A percentile compares a stretch with the other conserved stretches of the same genome.
Evolutionary conservation across 2,329 filamentous ascomycete genomes (phyloP).

Genomic region (Trichoderma sp.): DNA sequence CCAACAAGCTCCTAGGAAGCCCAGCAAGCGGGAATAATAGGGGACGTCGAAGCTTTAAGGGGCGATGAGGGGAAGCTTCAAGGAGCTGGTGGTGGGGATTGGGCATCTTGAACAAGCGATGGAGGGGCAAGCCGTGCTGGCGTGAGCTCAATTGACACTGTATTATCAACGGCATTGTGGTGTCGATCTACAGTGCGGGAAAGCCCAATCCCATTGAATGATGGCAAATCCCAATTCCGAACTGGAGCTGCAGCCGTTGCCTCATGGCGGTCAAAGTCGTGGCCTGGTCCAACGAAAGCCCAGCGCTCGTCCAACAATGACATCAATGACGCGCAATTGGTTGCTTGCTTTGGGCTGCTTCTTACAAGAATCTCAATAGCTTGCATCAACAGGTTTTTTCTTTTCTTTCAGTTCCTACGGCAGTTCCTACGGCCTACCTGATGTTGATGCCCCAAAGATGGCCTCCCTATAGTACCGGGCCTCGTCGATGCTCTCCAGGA

Average conservation of each 20-base stretch:
- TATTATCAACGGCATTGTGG: background rate
- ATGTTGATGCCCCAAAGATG: slow-evolving; percentile 55
- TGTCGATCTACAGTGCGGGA: background rate
- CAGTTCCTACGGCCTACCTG: background rate
- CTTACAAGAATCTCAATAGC: background rate
- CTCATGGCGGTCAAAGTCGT: slow-evolving; percentile 7
- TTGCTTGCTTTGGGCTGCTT: background rate
- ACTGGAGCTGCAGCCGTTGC: slow-evolving; percentile 6
- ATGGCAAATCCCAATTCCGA: background rate
- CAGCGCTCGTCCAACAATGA: slow-evolving; percentile 17
- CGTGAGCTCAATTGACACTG: slow-evolving; percentile 27
- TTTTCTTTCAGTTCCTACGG: background rate
- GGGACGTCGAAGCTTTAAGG: slow-evolving; percentile 19
- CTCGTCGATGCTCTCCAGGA: slow-evolving; percentile 92
- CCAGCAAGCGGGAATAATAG: background rate
- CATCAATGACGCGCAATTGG: slow-evolving; percentile 10
- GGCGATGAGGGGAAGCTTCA: slow-evolving; percentile 30
- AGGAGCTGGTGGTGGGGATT: slow-evolving; percentile 32
- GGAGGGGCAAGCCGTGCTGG: slow-evolving; percentile 29
- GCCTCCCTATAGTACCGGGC: slow-evolving; percentile 76
- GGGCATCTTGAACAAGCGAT: slow-evolving; percentile 31
- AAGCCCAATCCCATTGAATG: background rate
- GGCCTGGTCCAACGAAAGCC: slow-evolving; percentile 11
- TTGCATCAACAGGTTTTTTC: background rate
- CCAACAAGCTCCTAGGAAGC: background rate